Base-by-base conservation (phyloP, 177 flowering plant genomes). In the Tripterygium wilfordii region DNA sequence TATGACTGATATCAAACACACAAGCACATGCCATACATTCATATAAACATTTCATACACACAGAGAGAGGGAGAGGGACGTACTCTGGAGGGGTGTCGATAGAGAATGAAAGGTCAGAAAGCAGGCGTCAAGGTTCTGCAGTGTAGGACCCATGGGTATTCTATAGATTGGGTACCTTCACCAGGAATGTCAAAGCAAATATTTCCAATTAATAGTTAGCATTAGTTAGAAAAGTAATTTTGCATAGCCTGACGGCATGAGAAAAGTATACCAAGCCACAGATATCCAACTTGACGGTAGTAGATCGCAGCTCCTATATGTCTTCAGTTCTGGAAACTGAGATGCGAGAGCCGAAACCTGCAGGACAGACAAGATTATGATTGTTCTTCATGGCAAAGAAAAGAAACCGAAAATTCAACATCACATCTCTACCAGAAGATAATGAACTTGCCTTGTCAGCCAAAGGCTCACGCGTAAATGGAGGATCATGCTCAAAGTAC, bases 121-220 rank as follows among this genome's bases (percentile, higher is more conserved):
- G 65, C 92, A 86, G 3, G 97, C 91, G 56, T 92, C 97, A 68
- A 92, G 56, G 60, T 80, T 89, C 62, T 75, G 76, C 12, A 92
- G 67, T 9, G 96, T 89, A 38, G 95, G 91, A 41, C 98, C 98
- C 16, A 69, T 80, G 23, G 97, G 97, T 66, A 92, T 92, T 61
- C 97, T 75, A 48, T 92, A 89, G 58, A 92, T 92, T 7, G 98
- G 98, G 53, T 91, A 91, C 96, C 96, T 91, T 40, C 55, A 80
- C 17, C 26, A 51, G 25, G 9, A 30, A 59, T 27, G 9, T 31
- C n/a, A 48, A 5, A 36, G 18, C 28, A 56, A 17, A 10, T 26
- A 24, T 16, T 23, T 49, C 40, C 38, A 44, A 41, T 45, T 36
- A 31, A 26, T 2, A 16, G 8, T 25, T 3, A 10, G 14, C 7